Conservation (phyloP, 1,284 basidiomycete species). For the Ceratorhiza oryzae-sativae region DNA sequence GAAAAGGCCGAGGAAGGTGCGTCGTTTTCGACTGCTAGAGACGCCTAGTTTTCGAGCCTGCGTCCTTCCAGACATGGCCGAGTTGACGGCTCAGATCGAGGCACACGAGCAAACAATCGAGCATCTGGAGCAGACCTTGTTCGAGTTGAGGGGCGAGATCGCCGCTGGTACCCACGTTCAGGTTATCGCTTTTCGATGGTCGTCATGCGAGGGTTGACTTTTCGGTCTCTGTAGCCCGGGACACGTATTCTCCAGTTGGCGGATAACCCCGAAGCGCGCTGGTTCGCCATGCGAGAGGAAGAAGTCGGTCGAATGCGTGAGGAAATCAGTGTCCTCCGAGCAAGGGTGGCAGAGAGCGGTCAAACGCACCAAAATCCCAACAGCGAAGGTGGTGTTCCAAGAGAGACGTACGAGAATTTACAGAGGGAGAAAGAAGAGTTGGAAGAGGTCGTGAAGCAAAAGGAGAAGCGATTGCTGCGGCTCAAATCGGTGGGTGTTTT, state of each 20-base stretch:
- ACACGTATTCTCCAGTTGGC: slow-evolving; percentile 71
- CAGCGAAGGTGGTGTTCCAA: slow-evolving; percentile 61
- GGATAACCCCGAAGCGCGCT: slow-evolving; percentile 69
- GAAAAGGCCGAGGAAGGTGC: slow-evolving; percentile 52
- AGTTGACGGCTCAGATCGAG: slow-evolving; percentile 50
- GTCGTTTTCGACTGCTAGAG: slow-evolving; percentile 36
- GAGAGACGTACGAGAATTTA: slow-evolving; percentile 72
- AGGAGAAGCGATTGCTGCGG: slow-evolving; percentile 76
- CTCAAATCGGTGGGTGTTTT: slow-evolving; percentile 65
- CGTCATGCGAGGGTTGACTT: background rate
- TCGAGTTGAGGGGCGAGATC: slow-evolving; percentile 75
- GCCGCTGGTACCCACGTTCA: slow-evolving; percentile 71
- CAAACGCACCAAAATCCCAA: slow-evolving; percentile 15
- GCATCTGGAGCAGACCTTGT: slow-evolving; percentile 71
- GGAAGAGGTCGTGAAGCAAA: slow-evolving; percentile 66
- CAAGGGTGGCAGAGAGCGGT: slow-evolving; percentile 55
- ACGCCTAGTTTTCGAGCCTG: background rate
- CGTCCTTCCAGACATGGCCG: slow-evolving; percentile 46
- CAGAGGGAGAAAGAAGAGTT: slow-evolving; percentile 68
- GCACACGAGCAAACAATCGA: slow-evolving; percentile 62
- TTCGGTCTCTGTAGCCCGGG: slow-evolving; percentile 55
- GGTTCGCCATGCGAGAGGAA: slow-evolving; percentile 62
- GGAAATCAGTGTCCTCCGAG: slow-evolving; percentile 63
- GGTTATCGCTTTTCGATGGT: background rate
- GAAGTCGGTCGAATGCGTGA: slow-evolving; percentile 65